Conservation (phyloP, 805 yeast genomes). For the Nakazawaea populi region DNA sequence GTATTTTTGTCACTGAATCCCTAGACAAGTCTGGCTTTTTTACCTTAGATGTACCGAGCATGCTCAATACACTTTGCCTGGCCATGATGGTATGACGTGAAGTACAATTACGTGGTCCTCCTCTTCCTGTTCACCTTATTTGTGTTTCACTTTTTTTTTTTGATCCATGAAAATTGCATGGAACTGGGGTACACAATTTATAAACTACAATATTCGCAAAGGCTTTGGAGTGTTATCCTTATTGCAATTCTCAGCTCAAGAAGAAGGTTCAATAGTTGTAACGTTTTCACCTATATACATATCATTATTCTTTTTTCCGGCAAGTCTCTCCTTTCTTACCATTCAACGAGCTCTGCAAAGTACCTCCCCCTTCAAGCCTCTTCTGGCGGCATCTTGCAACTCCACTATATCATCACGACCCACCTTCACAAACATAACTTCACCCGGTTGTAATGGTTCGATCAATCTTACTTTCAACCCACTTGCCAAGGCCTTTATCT, state of each 20-base stretch:
- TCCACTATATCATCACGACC: constrained; percentile 55
- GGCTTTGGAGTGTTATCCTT: too few relatives aligned
- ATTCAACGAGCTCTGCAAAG: constrained; percentile 65
- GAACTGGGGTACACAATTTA: neutral
- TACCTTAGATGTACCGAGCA: neutral
- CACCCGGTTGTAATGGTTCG: constrained; percentile 84
- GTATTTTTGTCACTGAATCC: too few relatives aligned
- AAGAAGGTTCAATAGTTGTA: neutral
- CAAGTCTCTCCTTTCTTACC: neutral
- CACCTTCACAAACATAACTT: constrained; percentile 65
- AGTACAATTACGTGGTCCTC: neutral
- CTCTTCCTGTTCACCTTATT: neutral
- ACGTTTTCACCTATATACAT: constrained; percentile 8
- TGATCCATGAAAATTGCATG: neutral
- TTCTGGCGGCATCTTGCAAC: constrained; percentile 79
- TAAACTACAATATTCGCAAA: too few relatives aligned
- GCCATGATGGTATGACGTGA: neutral
- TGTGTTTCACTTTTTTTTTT: neutral
- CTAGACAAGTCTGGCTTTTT: neutral
- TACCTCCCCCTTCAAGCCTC: constrained; percentile 67
- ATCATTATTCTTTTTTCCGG: neutral
- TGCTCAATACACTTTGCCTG: neutral
- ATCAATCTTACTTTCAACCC: constrained; percentile 74
- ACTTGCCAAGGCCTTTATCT: constrained; percentile 64
- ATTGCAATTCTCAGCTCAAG: too few relatives aligned